A percentile compares a stretch with the other conserved stretches of the same genome.
phyloP scores from a whole-genome alignment of 306 rosid genomes.

The Alnus rubra region DNA sequence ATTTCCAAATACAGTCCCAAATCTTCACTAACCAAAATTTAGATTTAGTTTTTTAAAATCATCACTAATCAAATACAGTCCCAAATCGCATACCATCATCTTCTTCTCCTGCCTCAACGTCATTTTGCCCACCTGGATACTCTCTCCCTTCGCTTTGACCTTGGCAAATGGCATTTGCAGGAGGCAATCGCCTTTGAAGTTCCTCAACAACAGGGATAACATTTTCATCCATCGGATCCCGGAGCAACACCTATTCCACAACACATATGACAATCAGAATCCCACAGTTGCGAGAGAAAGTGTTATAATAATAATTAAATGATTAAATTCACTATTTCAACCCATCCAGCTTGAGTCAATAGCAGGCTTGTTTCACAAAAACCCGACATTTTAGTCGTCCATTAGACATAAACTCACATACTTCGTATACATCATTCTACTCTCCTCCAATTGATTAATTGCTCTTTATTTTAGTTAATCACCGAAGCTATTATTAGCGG shows the following conservation, averaged over 20 bases:
- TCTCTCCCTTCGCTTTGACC: conserved; percentile 42
- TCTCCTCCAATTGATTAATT: background rate
- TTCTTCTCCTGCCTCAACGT: conserved; percentile 69
- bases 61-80: too few relatives aligned
- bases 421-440: too few relatives aligned
- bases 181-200: conserved; percentile 81
- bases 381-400: background rate
- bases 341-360: background rate
- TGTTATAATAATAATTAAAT: too few relatives aligned
- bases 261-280: conserved; percentile 17
- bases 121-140: conserved; percentile 45
- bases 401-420: background rate
- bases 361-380: background rate
- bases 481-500: background rate
- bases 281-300: background rate
- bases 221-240: conserved; percentile 78
- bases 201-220: conserved; percentile 90
- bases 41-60: too few relatives aligned
- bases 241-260: conserved; percentile 68
- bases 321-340: background rate
- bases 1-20: conserved; percentile 5
- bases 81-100: conserved; percentile 66
- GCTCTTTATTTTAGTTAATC: background rate
- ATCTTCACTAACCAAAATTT: background rate
- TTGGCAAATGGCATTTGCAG: conserved; percentile 24